Evolutionary conservation across 257 asterid species (phyloP).

Genomic region (Asclepias syriaca): DNA sequence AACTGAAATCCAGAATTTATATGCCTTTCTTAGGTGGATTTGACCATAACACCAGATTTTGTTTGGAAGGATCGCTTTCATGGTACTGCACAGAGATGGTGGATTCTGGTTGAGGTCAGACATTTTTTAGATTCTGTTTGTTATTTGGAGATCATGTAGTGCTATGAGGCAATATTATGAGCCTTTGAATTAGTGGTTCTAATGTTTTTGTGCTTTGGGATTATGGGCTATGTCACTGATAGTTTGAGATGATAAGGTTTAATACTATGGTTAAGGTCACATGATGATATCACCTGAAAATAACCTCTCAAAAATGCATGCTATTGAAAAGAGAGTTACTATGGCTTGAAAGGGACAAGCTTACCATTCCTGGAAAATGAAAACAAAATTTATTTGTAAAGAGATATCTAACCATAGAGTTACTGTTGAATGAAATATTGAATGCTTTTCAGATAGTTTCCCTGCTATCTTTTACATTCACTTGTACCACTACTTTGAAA

Average conservation of each 20-base stretch:
- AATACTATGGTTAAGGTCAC: neutral
- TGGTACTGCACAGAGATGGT: slow-evolving; percentile 94
- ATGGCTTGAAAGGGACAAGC: neutral
- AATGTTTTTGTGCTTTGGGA: neutral
- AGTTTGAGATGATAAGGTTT: neutral
- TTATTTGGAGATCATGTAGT: neutral
- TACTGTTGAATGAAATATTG: neutral
- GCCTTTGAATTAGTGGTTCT: neutral
- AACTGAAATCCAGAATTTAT: slow-evolving; percentile 7
- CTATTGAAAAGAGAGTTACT: neutral
- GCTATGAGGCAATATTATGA: neutral
- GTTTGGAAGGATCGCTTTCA: slow-evolving; percentile 96
- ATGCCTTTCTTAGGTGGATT: slow-evolving; percentile 59
- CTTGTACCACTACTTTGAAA: neutral
- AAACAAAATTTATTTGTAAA: neutral
- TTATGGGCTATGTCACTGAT: neutral
- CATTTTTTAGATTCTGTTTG: neutral
- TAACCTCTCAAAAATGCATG: neutral
- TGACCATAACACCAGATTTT: slow-evolving; percentile 74
- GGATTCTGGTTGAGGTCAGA: slow-evolving; percentile 90
- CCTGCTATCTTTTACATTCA: neutral
- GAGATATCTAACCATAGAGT: too few species aligned
- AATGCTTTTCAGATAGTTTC: neutral
- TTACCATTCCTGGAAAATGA: neutral
- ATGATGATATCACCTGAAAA: neutral